Percentiles rank a stretch among this genome's conserved stretches.
phyloP scores from a whole-genome alignment of 176 grass and related monocot genomes.

The Triticum dicoccoides region DNA sequence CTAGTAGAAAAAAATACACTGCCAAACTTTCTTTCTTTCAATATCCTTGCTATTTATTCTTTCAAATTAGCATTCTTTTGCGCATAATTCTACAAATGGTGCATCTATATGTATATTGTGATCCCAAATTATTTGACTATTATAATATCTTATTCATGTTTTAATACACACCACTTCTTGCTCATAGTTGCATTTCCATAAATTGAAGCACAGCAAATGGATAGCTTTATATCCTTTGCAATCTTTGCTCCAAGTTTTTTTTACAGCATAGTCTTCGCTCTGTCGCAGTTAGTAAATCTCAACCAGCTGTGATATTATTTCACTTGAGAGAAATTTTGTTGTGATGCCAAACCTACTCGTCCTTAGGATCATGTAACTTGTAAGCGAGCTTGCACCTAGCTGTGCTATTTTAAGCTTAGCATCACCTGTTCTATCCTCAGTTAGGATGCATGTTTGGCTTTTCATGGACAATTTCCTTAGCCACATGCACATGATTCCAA shows the following conservation, averaged over 20 bases:
- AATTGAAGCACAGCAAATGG: background rate
- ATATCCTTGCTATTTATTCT: background rate
- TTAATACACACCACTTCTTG: background rate
- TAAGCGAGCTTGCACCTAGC: background rate
- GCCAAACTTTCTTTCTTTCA: background rate
- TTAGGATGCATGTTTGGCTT: background rate
- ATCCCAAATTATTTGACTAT: background rate
- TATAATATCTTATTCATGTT: background rate
- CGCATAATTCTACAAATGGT: background rate
- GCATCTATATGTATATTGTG: background rate
- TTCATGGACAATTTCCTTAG: background rate
- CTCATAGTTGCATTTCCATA: background rate
- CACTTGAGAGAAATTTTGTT: background rate
- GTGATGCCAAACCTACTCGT: conserved; percentile 3
- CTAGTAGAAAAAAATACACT: background rate
- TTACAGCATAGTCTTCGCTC: background rate
- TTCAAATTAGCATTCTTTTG: background rate
- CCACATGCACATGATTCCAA: background rate
- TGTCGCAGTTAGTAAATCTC: background rate
- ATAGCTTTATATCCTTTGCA: background rate
- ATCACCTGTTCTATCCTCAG: background rate
- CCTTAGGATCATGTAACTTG: background rate
- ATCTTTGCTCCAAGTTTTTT: background rate
- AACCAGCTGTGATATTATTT: conserved; percentile 7
- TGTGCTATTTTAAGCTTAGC: background rate